Conservation (phyloP, 441 rosid genomes). For the Cnidoscolus chayamansa region DNA sequence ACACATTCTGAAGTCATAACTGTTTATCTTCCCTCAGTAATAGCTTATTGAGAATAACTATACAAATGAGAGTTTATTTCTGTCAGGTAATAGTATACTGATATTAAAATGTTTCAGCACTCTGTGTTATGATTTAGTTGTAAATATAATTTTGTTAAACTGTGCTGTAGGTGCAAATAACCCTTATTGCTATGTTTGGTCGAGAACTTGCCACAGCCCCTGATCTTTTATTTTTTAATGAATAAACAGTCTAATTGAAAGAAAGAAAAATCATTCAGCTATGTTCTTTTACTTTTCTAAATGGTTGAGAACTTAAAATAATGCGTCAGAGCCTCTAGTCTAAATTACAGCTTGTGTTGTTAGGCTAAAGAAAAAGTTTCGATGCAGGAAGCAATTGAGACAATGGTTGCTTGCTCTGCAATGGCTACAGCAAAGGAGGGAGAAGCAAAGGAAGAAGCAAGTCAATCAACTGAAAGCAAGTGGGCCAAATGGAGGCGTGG, state of each 20-base stretch:
- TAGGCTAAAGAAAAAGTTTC: conserved; percentile 1
- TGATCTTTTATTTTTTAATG: not conserved
- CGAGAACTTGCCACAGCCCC: not conserved
- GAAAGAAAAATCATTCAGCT: too few relatives aligned
- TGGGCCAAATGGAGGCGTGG: conserved; percentile 92
- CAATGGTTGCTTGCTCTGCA: conserved; percentile 72
- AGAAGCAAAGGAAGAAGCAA: conserved; percentile 50
- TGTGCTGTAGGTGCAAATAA: not conserved
- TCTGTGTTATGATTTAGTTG: too few relatives aligned
- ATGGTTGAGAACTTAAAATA: not conserved
- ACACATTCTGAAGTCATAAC: not conserved
- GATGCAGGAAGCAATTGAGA: conserved; percentile 82
- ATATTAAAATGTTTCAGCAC: not conserved
- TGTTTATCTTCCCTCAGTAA: not conserved
- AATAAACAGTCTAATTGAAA: not conserved
- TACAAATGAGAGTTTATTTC: not conserved
- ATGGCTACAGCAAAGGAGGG: conserved; percentile 61
- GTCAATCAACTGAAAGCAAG: conserved; percentile 34
- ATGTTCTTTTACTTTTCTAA: not conserved
- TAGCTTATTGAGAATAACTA: not conserved
- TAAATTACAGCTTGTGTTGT: not conserved
- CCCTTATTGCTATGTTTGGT: not conserved
- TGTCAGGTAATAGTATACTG: not conserved
- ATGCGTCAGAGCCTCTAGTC: not conserved
- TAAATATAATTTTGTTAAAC: conserved; percentile 1